A percentile compares a stretch with the other conserved stretches of the same genome.
phyloP scores from a whole-genome alignment of 805 yeast species.

The Saccharomyces mikatae region DNA sequence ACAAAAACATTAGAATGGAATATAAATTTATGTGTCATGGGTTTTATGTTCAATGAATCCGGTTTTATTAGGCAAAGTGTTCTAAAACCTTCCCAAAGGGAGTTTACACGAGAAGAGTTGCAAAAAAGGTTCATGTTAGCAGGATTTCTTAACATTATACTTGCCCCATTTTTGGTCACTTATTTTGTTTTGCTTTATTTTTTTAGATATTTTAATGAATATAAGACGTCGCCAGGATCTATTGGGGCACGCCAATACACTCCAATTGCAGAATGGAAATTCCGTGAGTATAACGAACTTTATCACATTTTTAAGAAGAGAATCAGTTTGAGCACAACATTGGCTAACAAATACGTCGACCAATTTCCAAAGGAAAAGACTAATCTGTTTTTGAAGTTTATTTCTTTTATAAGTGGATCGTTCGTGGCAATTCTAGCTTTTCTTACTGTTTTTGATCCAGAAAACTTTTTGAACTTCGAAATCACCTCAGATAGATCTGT shows the following conservation, averaged over 20 bases:
- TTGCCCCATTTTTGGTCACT: slow-evolving; percentile 79
- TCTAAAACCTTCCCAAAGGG: slow-evolving; percentile 62
- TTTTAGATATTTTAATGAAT: slow-evolving; percentile 87
- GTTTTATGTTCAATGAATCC: slow-evolving; percentile 70
- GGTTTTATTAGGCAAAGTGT: slow-evolving; percentile 74
- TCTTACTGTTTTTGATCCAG: slow-evolving; percentile 75
- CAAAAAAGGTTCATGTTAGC: slow-evolving; percentile 77
- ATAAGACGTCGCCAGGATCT: slow-evolving; percentile 77
- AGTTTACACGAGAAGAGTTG: slow-evolving; percentile 58
- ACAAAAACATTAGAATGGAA: slow-evolving; percentile 95
- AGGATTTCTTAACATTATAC: slow-evolving; percentile 70
- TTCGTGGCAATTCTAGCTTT: slow-evolving; percentile 81
- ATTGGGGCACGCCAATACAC: slow-evolving; percentile 83
- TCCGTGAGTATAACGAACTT: slow-evolving; percentile 88
- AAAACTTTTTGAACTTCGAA: slow-evolving; percentile 83
- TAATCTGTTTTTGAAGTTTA: slow-evolving; percentile 47
- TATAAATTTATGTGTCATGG: slow-evolving; percentile 76
- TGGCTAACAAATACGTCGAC: slow-evolving; percentile 76
- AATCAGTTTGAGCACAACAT: slow-evolving; percentile 63
- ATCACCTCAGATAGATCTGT: slow-evolving; percentile 73
- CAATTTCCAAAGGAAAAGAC: slow-evolving; percentile 83
- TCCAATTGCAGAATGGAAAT: slow-evolving; percentile 90
- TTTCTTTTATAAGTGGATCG: slow-evolving; percentile 77
- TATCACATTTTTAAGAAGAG: slow-evolving; percentile 82
- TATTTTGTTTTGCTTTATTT: slow-evolving; percentile 80